phyloP scores from a whole-genome alignment of 164 flowering plant genomes.

The Piper betle region DNA sequence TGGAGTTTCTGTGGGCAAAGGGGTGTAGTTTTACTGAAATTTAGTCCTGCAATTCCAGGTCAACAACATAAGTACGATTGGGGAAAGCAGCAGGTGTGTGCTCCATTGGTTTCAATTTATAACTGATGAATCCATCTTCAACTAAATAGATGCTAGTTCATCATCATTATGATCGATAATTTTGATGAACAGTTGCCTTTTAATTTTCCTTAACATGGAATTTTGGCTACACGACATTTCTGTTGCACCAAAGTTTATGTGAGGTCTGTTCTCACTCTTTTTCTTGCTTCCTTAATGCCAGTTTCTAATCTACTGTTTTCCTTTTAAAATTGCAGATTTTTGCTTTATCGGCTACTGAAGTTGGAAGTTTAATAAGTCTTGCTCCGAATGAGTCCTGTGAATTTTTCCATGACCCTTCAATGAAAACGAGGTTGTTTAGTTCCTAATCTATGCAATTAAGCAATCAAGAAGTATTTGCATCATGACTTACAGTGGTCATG shows the following conservation, averaged over 20 bases:
- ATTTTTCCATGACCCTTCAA: constrained; percentile 87
- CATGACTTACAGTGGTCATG: neutral
- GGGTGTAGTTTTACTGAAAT: constrained; percentile 49
- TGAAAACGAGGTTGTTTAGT: constrained; percentile 44
- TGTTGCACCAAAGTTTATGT: too few relatives aligned
- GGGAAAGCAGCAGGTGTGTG: constrained; percentile 60
- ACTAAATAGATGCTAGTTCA: too few relatives aligned
- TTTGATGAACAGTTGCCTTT: too few relatives aligned
- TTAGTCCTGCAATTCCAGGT: constrained; percentile 51
- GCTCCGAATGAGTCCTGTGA: constrained; percentile 62
- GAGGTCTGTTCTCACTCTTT: too few relatives aligned
- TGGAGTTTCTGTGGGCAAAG: constrained; percentile 44
- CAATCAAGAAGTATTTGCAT: neutral
- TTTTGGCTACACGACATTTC: too few relatives aligned
- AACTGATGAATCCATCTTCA: neutral
- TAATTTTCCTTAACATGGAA: too few relatives aligned
- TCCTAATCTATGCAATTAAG: neutral
- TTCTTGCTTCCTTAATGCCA: neutral
- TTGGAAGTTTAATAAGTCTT: constrained; percentile 72
- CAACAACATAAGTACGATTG: constrained; percentile 71
- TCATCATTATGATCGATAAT: too few relatives aligned
- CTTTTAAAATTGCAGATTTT: constrained; percentile 35
- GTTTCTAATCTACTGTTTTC: constrained; percentile 1
- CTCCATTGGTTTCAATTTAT: too few relatives aligned
- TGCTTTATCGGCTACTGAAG: constrained; percentile 74